Evolutionary conservation across 2,329 filamentous ascomycete genomes (phyloP).

Genomic region (Cyphellophora europaea): DNA sequence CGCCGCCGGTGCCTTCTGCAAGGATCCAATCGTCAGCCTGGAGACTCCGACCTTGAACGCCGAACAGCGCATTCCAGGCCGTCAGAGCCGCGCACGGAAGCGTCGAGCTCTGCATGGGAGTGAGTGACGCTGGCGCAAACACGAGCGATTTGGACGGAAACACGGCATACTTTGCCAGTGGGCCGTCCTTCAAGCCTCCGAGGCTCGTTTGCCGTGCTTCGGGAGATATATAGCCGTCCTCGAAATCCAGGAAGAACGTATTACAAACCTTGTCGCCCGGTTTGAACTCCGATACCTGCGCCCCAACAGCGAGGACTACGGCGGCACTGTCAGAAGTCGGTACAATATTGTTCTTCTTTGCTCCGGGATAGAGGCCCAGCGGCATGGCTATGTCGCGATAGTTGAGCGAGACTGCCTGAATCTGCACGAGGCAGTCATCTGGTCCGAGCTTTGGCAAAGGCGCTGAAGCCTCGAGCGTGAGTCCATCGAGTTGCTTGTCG

Average conservation of each 20-base stretch:
- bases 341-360: constrained; percentile 31
- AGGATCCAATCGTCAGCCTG: constrained; percentile 47
- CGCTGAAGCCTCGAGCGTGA: constrained; percentile 35
- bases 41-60: constrained; percentile 36
- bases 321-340: constrained; percentile 32
- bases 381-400: constrained; percentile 42
- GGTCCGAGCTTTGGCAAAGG: constrained; percentile 53
- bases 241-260: constrained; percentile 14
- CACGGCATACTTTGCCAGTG: constrained; percentile 56
- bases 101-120: constrained; percentile 45
- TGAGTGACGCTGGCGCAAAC: constrained; percentile 47
- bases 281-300: constrained; percentile 46
- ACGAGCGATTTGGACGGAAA: constrained; percentile 63
- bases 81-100: constrained; percentile 54
- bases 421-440: constrained; percentile 61
- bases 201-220: constrained; percentile 31
- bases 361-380: constrained; percentile 41
- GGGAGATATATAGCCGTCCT: background rate
- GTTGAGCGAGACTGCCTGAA: constrained; percentile 38
- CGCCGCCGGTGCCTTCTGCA: constrained; percentile 53
- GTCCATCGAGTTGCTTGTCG: constrained; percentile 48
- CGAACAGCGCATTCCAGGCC: constrained; percentile 58
- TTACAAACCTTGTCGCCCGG: constrained; percentile 47
- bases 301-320: constrained; percentile 42
- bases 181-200: constrained; percentile 60